Evolutionary conservation across 306 rosid species (phyloP), one percentile per base, ranked within the genome.

Genomic region (Citrullus colocynthis): DNA sequence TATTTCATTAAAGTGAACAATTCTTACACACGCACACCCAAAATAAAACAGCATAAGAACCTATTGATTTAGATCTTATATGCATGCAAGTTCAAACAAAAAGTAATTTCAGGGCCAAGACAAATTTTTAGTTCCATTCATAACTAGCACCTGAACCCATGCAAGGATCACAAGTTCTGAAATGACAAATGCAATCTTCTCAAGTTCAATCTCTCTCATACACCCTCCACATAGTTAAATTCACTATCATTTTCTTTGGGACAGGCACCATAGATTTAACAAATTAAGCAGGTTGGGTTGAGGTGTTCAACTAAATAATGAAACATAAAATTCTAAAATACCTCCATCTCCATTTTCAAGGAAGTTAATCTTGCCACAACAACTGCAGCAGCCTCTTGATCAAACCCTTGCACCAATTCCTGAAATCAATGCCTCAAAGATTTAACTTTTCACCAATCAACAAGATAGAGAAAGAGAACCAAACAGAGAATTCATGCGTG

Each of bases 391-490:
- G 98, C 88, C 88, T 94, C 98, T 78, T 94, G 98, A 83, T 94
- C 98, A 89, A 94, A 94, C 63, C 98, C 98, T 88, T 92, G 96
- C 76, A 90, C 86, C 88, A 94, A 78, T 87, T 94, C 98, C 98
- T 94, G 87, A 70, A 79, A 59, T 73, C 20, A 41, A 81, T 82
- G 51, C 42, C 57, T 75, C 49, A 82, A 75, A 81, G 79, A 54
- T 56, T 76, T 54, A 75, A 41, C 42, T 70, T 62, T 75, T 18
- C 77, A n/a, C 51, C 42, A 2, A 21, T 59, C 36, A 60, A 39
- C 4, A 5, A 76, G 70, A 57, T 48, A 58, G 15, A 44, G 37
- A 76, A 6, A 41, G 39, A 60, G 54, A 76, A 20, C 42, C 51
- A 76, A 76, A 57, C 30, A 57, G 54, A 76, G 49, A 70, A 75